phyloP scores from a whole-genome alignment of 2,329 filamentous ascomycete species.

The Alternaria viburni region DNA sequence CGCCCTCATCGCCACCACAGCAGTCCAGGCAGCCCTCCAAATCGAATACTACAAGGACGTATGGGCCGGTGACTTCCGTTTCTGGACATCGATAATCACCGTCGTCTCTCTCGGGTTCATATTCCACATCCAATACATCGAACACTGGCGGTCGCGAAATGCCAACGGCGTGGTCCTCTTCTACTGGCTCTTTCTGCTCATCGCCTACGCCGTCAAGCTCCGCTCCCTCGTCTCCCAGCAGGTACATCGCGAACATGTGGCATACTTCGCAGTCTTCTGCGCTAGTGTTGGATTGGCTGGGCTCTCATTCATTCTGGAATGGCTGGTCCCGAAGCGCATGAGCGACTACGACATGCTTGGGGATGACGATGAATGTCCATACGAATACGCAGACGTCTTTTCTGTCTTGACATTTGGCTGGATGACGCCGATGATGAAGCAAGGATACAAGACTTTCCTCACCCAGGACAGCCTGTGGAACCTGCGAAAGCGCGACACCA shows the following conservation, averaged over 20 bases:
- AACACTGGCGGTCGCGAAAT: conserved; percentile 81
- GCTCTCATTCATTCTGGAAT: conserved; percentile 79
- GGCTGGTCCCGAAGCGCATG: conserved; percentile 80
- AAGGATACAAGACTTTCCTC: conserved; percentile 88
- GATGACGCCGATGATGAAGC: conserved; percentile 99
- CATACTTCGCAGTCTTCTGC: conserved; percentile 80
- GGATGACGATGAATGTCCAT: conserved; percentile 73
- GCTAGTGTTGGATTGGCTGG: conserved; percentile 73
- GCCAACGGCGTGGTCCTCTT: conserved; percentile 88
- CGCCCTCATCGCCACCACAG: conserved; percentile 70
- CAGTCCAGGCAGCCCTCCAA: conserved; percentile 77
- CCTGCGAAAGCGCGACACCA: conserved; percentile 79
- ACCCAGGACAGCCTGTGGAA: conserved; percentile 98
- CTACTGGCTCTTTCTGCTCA: conserved; percentile 88
- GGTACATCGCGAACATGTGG: conserved; percentile 67
- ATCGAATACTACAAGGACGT: conserved; percentile 70
- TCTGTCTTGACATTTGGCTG: conserved; percentile 93
- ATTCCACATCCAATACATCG: conserved; percentile 81
- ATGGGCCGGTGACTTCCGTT: conserved; percentile 83
- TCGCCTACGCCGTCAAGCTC: conserved; percentile 80
- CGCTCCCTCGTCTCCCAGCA: conserved; percentile 84
- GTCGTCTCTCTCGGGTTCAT: conserved; percentile 75
- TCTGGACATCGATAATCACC: conserved; percentile 78
- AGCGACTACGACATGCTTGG: conserved; percentile 72
- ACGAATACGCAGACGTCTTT: conserved; percentile 93